A percentile compares a stretch with the other conserved stretches of the same genome.
Evolutionary conservation across 2,329 filamentous ascomycete genomes (phyloP).

Genomic region (Fusarium sp.): DNA sequence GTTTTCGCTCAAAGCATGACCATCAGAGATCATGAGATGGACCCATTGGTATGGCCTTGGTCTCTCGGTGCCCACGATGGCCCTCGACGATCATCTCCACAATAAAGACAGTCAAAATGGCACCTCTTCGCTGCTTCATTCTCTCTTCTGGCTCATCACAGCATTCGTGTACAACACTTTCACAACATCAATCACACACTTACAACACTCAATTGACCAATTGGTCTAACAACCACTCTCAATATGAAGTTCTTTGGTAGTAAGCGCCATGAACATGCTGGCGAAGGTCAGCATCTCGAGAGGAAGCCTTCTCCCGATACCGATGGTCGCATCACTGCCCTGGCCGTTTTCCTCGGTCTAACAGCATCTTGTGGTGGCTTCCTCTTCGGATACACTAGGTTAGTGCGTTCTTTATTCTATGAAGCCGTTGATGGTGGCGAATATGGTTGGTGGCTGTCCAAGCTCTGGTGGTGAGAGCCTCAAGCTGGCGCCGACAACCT

Average conservation of each 20-base stretch:
- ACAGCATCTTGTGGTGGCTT: no score
- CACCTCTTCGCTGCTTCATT: conserved; percentile 20
- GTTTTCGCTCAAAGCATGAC: conserved; percentile 28
- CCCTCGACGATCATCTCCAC: conserved; percentile 25
- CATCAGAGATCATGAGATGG: conserved; percentile 31
- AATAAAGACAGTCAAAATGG: conserved; percentile 32
- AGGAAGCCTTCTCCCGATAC: conserved; percentile 10
- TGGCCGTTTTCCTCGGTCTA: no score
- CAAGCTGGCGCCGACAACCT: no score
- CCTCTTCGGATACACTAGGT: no score
- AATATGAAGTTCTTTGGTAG: conserved; percentile 33
- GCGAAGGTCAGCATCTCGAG: conserved; percentile 34
- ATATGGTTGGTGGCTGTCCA: no score
- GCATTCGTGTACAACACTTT: conserved; percentile 5
- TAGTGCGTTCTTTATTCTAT: no score
- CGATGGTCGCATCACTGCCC: conserved; percentile 46
- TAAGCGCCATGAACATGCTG: conserved; percentile 30
- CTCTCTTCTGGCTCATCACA: not conserved
- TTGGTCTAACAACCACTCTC: not conserved
- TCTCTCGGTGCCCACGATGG: conserved; percentile 27
- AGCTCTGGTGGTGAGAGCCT: no score
- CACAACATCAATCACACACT: conserved; percentile 5
- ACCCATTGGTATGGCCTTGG: conserved; percentile 15
- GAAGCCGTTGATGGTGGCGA: no score
- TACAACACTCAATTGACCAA: conserved; percentile 6